Evolutionary conservation across 2,329 filamentous ascomycete species (phyloP).

Genomic region (Arthrocladium fulminans): DNA sequence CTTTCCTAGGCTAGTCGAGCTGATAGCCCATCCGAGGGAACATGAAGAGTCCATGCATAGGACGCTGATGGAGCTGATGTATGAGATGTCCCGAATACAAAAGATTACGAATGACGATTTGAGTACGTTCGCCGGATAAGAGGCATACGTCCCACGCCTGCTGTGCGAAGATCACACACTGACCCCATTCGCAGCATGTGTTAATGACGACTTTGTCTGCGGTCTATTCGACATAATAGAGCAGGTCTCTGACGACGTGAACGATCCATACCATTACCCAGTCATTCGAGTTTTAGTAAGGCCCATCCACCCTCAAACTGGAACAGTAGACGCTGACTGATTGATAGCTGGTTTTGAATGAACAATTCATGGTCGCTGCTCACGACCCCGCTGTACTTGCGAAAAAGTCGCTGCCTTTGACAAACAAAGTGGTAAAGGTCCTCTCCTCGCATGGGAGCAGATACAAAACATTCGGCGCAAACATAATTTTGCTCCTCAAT

Average conservation of each 20-base stretch:
- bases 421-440: constrained; percentile 88
- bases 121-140: constrained; percentile 41
- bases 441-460: constrained; percentile 69
- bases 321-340: constrained; percentile 17
- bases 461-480: constrained; percentile 95
- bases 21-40: constrained; percentile 58
- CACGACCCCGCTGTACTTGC: constrained; percentile 39
- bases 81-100: constrained; percentile 94
- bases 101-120: constrained; percentile 68
- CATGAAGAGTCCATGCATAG: constrained; percentile 65
- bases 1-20: constrained; percentile 72
- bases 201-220: constrained; percentile 70
- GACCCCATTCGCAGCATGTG: constrained; percentile 35
- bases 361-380: constrained; percentile 87
- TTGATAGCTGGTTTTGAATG: constrained; percentile 77
- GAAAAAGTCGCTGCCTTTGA: constrained; percentile 48
- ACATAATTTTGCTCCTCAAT: constrained; percentile 89
- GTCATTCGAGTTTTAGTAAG: constrained; percentile 84
- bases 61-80: constrained; percentile 76
- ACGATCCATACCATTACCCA: constrained; percentile 92
- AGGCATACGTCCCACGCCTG: neutral
- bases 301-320: constrained; percentile 12
- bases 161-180: neutral
- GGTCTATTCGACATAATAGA: constrained; percentile 85
- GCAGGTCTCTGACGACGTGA: constrained; percentile 71